Evolutionary conservation across 1,139 yeast species (phyloP).

Genomic region (Diutina siamensis): DNA sequence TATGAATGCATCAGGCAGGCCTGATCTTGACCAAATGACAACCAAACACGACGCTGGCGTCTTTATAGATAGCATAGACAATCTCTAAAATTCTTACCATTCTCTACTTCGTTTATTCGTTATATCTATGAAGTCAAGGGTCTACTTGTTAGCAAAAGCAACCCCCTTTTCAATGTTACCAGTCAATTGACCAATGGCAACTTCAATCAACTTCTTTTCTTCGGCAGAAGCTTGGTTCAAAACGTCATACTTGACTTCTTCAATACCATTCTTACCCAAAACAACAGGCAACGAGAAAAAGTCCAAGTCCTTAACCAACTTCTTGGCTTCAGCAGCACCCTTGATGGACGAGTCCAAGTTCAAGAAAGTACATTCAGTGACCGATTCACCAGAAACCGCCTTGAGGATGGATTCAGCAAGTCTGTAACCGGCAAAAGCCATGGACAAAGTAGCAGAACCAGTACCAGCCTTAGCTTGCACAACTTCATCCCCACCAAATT

Average conservation of each 20-base stretch:
- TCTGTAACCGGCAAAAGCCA: conserved; percentile 6
- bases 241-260: conserved; percentile 32
- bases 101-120: not conserved
- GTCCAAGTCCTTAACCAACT: conserved; percentile 64
- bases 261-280: conserved; percentile 83
- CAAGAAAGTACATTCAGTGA: conserved; percentile 71
- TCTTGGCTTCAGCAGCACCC: conserved; percentile 72
- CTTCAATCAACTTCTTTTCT: conserved; percentile 66
- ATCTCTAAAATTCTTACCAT: no score
- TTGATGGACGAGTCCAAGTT: conserved; percentile 27
- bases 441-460: conserved; percentile 6
- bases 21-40: no score
- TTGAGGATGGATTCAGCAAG: conserved; percentile 9
- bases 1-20: no score
- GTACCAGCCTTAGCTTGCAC: conserved; percentile 6
- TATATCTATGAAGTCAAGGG: not conserved
- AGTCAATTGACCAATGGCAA: conserved; percentile 76
- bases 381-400: conserved; percentile 23
- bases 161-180: conserved; percentile 68
- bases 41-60: not conserved
- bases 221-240: conserved; percentile 45
- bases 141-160: conserved; percentile 29
- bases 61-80: no score
- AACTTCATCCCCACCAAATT: conserved; percentile 6
- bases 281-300: conserved; percentile 91